phyloP scores from a whole-genome alignment of 2,329 filamentous ascomycete genomes.

The Fusarium sp. region DNA sequence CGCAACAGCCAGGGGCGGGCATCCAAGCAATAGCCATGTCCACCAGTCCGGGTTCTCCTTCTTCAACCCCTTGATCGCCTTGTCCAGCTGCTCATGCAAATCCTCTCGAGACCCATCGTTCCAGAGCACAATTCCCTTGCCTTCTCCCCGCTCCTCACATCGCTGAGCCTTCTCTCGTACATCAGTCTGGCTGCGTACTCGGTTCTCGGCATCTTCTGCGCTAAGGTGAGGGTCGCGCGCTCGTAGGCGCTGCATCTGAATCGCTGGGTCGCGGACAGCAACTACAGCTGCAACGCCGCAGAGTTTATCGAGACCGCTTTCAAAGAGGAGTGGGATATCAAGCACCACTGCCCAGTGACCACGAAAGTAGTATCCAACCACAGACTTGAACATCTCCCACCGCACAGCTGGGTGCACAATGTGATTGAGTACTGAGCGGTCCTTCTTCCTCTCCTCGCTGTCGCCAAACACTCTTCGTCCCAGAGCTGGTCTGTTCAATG shows the following conservation, averaged over 20 bases:
- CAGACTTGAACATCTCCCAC: constrained; percentile 79
- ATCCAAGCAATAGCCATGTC: constrained; percentile 76
- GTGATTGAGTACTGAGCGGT: constrained; percentile 81
- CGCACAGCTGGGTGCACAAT: constrained; percentile 95
- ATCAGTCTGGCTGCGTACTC: constrained; percentile 88
- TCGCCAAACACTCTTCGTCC: constrained; percentile 89
- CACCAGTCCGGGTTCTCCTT: constrained; percentile 81
- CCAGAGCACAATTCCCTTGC: constrained; percentile 84
- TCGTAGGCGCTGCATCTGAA: constrained; percentile 84
- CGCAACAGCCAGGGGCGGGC: constrained; percentile 78
- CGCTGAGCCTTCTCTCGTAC: constrained; percentile 84
- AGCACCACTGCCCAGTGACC: constrained; percentile 91
- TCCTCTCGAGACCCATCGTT: constrained; percentile 84
- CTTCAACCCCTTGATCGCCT: constrained; percentile 72
- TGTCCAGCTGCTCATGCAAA: constrained; percentile 73
- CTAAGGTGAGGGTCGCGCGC: constrained; percentile 81
- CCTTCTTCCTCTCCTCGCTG: constrained; percentile 73
- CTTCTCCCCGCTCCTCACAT: constrained; percentile 72
- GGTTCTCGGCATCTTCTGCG: constrained; percentile 86
- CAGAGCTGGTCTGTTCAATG: constrained; percentile 86
- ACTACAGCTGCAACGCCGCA: constrained; percentile 91
- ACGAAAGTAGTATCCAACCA: constrained; percentile 77
- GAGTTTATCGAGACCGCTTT: constrained; percentile 84
- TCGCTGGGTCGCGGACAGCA: constrained; percentile 79
- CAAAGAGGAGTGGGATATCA: constrained; percentile 92